A percentile compares a stretch with the other conserved stretches of the same genome.
Evolutionary conservation across 2,329 filamentous ascomycete species (phyloP).

Genomic region (Peltaster fructicola): DNA sequence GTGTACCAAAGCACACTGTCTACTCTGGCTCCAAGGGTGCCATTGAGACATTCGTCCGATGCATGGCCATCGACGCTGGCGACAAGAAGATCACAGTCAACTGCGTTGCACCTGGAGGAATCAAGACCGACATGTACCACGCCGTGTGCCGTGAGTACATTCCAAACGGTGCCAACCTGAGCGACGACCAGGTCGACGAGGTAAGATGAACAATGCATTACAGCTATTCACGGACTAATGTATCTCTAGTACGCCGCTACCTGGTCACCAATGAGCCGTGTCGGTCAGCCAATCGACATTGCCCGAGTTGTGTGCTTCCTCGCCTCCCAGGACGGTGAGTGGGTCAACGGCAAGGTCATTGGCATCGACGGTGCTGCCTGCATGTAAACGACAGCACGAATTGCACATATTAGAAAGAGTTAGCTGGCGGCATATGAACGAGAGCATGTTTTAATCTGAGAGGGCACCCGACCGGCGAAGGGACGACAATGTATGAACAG

Average conservation of each 20-base stretch:
- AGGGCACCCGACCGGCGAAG: conserved; percentile 1
- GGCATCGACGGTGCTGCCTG: conserved; percentile 27
- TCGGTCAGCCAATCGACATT: conserved; percentile 50
- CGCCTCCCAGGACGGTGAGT: conserved; percentile 39
- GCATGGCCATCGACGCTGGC: conserved; percentile 36
- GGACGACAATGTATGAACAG: not conserved
- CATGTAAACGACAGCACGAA: conserved; percentile 15
- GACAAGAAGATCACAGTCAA: conserved; percentile 42
- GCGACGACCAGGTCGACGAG: conserved; percentile 40
- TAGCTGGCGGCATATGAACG: not conserved
- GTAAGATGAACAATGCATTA: conserved; percentile 8
- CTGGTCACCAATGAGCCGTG: conserved; percentile 47
- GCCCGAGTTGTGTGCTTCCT: conserved; percentile 46
- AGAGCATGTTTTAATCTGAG: conserved; percentile 1
- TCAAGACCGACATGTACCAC: conserved; percentile 43
- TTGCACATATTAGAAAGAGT: conserved; percentile 1
- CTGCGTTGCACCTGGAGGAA: conserved; percentile 39
- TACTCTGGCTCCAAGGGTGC: conserved; percentile 37
- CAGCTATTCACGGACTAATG: conserved; percentile 5
- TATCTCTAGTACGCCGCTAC: conserved; percentile 40
- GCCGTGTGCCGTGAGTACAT: conserved; percentile 47
- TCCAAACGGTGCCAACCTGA: conserved; percentile 36
- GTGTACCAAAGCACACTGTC: conserved; percentile 35
- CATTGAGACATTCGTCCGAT: conserved; percentile 36
- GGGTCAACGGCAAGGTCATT: conserved; percentile 37